Conservation (phyloP, 768 basidiomycete genomes). For the Pisolithus albus region DNA sequence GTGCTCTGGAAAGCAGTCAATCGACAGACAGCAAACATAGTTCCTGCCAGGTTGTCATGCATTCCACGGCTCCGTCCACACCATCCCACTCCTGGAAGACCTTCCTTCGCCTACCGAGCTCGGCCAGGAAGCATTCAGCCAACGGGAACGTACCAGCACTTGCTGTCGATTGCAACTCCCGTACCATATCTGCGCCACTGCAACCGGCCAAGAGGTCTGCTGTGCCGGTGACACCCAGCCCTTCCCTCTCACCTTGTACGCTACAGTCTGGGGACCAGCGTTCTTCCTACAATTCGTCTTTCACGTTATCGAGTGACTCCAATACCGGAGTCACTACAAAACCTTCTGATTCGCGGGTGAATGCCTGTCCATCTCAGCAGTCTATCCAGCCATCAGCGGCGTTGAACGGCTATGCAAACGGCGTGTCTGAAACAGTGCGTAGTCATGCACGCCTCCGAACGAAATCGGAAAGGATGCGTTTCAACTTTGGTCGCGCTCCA, state of each 20-base stretch:
- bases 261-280: constrained; percentile 50
- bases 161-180: constrained; percentile 42
- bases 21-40: neutral
- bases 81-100: constrained; percentile 54
- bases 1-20: neutral
- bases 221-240: constrained; percentile 37
- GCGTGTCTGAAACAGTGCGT: constrained; percentile 21
- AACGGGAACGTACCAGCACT: constrained; percentile 35
- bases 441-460: constrained; percentile 27
- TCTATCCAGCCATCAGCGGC: constrained; percentile 4
- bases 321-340: constrained; percentile 32
- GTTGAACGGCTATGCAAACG: constrained; percentile 11
- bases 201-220: constrained; percentile 12
- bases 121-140: constrained; percentile 49
- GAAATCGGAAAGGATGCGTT: constrained; percentile 43
- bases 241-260: constrained; percentile 51
- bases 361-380: constrained; percentile 7
- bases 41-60: constrained; percentile 14
- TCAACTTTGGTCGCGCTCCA: constrained; percentile 43
- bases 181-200: constrained; percentile 21
- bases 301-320: constrained; percentile 70
- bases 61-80: constrained; percentile 16
- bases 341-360: constrained; percentile 17
- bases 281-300: constrained; percentile 74
- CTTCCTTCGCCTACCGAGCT: constrained; percentile 64